Evolutionary conservation across 2,329 filamentous ascomycete genomes (phyloP), one percentile per base, ranked within the genome.

Genomic region (Coccinonectria pachysandricola): DNA sequence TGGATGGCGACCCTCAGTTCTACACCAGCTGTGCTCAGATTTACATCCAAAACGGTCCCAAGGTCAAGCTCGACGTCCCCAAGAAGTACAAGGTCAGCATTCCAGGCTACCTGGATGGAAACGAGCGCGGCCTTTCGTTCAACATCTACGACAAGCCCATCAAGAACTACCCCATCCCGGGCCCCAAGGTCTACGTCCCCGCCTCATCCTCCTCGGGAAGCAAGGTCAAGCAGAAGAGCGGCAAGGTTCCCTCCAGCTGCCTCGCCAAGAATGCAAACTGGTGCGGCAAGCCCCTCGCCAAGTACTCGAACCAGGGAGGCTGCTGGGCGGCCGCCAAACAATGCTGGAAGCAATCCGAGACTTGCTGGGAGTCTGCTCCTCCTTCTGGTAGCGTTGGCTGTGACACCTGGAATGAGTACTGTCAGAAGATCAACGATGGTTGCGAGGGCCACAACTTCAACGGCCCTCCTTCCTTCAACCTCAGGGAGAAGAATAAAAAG

Each of bases 21-120:
- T 86, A 80, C 49, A 59, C 69, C 26, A 74, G 76, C 26, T 86
- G 80, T 49, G 77, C 76, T 2, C 80, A 86, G 52, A 60, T 85
- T 36, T 79, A 71, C 46, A 52, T 86, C 24, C 44, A 71, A 28
- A 49, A 50, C 29, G 53, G 46, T 15, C 64, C 64, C 23, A 48
- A 53, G 1, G 65, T 59, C 6, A 51, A 59, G 25, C 54, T 71
- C 0, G 49, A 60, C 2, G 55, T 70, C 6, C 68, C 71, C 0
- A 35, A 51, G 2, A 52, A 53, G 27, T 53, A 62, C 30, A 68
- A 63, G 3, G 74, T 78, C 31, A 64, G 59, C 27, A 84, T 85
- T 34, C 79, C 79, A 0, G 78, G 78, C 6, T 66, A 82, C 40
- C 64, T 82, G 28, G 50, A 63, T 26, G 52, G 60, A 9, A 57